These are phyloP conservation scores for Ustanciosporium gigantosporum DNA, from an alignment of 1,284 basidiomycete genomes.

Conservation along the genomic window DNA sequence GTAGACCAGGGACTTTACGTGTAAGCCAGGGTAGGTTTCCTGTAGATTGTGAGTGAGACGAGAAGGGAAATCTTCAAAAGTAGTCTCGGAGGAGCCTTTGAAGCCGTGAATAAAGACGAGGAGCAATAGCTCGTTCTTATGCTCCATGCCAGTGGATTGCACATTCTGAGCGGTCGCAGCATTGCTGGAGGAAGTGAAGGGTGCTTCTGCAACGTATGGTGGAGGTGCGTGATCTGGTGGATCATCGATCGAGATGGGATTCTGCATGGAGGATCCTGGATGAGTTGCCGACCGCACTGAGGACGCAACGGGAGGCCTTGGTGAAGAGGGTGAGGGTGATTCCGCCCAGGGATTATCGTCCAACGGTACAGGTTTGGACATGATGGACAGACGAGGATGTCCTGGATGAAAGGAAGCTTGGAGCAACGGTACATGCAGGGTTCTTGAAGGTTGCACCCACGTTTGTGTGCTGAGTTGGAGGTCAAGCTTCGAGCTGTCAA, in stretches of 20 bases:
- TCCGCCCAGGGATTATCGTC: background rate
- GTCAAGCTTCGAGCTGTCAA: no score
- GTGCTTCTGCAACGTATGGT: background rate
- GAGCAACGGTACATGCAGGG: no score
- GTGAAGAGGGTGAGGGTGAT: no score
- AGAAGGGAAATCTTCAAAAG: conserved; percentile 75
- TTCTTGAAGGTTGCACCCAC: no score
- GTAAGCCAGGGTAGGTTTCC: conserved; percentile 64
- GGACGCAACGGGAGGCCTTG: no score
- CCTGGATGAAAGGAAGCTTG: no score
- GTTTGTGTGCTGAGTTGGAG: no score
- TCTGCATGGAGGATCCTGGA: background rate
- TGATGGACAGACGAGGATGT: no score
- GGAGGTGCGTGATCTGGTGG: conserved; percentile 10
- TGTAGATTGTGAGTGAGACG: conserved; percentile 75
- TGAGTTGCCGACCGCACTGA: background rate
- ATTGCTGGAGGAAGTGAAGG: background rate
- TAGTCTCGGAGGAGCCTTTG: conserved; percentile 73
- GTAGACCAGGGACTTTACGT: conserved; percentile 77
- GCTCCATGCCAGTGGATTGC: conserved; percentile 23
- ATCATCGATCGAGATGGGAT: conserved; percentile 28
- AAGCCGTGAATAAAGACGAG: conserved; percentile 62
- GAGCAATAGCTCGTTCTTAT: conserved; percentile 28
- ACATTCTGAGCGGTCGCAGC: background rate
- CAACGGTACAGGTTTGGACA: background rate